Percentiles rank a stretch among this genome's conserved stretches.
phyloP scores from a whole-genome alignment of 139 green algal genomes.

The Auxenochlorella pyrenoidosa region DNA sequence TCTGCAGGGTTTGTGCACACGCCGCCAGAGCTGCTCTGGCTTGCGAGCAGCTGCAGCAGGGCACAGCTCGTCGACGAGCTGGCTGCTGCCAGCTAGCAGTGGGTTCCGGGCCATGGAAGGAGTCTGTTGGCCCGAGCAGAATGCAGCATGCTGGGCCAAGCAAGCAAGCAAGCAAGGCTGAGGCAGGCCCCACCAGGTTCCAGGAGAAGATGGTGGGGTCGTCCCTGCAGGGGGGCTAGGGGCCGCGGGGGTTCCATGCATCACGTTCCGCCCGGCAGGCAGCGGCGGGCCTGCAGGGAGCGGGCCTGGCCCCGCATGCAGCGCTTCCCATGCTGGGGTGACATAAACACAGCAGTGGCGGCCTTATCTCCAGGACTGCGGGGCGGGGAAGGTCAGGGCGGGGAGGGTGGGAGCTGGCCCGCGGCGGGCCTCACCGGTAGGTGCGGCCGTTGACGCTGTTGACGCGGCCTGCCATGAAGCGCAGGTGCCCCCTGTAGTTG shows the following conservation, averaged over 20 bases:
- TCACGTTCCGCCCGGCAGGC: no score
- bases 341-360: no score
- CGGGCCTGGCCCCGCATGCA: no score
- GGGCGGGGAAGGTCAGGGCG: not conserved
- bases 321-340: no score
- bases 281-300: no score
- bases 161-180: no score
- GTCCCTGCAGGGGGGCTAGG: slow-evolving; percentile 10
- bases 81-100: not conserved
- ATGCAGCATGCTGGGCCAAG: not conserved
- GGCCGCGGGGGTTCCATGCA: no score
- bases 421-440: slow-evolving; percentile 22
- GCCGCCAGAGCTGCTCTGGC: not conserved
- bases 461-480: slow-evolving; percentile 39
- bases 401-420: not conserved
- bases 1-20: no score
- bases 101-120: not conserved
- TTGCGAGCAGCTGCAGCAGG: no score
- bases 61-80: no score
- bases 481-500: slow-evolving; percentile 23
- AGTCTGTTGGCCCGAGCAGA: no score
- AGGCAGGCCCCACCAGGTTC: slow-evolving; percentile 40
- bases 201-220: slow-evolving; percentile 58
- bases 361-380: no score
- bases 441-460: slow-evolving; percentile 36